These are phyloP conservation scores for Yarrowia sp. DNA, from an alignment of 805 yeast genomes.

Conservation along the genomic window DNA sequence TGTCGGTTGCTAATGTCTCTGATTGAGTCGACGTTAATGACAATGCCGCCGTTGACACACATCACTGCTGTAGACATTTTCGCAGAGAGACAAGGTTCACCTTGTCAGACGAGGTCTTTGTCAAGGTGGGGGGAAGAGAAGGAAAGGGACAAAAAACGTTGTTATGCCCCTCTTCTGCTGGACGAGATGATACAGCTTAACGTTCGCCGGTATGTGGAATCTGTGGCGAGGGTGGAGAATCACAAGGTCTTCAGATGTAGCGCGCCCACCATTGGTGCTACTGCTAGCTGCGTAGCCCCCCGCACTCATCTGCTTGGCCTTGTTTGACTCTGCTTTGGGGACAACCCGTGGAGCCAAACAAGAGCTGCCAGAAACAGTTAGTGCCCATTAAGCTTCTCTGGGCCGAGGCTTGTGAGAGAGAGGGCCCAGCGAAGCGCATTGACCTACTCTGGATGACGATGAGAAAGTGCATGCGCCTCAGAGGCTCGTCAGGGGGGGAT, in stretches of 20 bases:
- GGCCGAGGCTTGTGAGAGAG: conserved; percentile 1
- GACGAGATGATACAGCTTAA: no score
- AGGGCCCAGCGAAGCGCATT: not conserved
- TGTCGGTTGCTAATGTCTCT: no score
- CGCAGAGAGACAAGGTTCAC: no score
- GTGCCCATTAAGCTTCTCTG: conserved; percentile 1
- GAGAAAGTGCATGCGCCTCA: not conserved
- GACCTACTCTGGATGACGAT: not conserved
- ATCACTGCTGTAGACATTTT: no score
- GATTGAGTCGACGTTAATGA: no score
- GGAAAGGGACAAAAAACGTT: no score
- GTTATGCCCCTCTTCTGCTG: no score
- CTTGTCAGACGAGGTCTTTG: no score
- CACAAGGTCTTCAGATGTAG: not conserved
- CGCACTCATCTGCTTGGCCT: not conserved
- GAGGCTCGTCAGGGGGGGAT: not conserved
- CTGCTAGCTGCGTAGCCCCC: not conserved
- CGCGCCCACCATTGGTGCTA: not conserved
- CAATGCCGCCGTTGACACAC: no score
- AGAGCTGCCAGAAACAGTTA: conserved; percentile 4
- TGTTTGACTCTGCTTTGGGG: not conserved
- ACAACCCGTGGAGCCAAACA: no score
- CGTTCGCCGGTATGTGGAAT: not conserved
- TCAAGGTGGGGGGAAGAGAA: no score
- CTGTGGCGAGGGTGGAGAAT: no score